Conservation (phyloP, 2,329 filamentous ascomycete genomes). For the Fonsecaea monophora region DNA sequence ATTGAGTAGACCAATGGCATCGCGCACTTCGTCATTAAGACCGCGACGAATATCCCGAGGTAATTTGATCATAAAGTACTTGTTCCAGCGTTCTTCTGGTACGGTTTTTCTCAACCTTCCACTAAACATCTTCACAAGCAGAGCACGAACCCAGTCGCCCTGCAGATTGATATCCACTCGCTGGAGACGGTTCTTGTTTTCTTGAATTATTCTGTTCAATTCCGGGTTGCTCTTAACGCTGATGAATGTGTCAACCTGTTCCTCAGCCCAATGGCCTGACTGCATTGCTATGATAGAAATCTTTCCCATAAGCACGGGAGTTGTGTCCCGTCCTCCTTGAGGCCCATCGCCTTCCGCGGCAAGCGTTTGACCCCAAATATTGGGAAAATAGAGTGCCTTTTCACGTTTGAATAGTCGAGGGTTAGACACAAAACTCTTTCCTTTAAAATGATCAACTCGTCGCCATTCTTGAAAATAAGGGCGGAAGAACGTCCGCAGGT, state of each 20-base stretch:
- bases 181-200: constrained; percentile 66
- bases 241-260: constrained; percentile 76
- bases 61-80: constrained; percentile 64
- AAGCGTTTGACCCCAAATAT: constrained; percentile 81
- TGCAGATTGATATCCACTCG: constrained; percentile 87
- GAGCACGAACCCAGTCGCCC: constrained; percentile 72
- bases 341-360: constrained; percentile 46
- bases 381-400: constrained; percentile 89
- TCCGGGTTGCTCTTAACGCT: constrained; percentile 70
- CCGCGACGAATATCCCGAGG: constrained; percentile 51
- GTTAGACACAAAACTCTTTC: constrained; percentile 90
- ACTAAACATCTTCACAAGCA: constrained; percentile 63
- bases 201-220: constrained; percentile 68
- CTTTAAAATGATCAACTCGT: constrained; percentile 79
- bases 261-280: constrained; percentile 83
- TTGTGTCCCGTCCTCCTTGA: constrained; percentile 71
- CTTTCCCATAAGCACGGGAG: constrained; percentile 72
- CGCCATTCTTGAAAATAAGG: constrained; percentile 97
- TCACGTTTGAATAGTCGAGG: constrained; percentile 83
- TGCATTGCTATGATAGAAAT: constrained; percentile 82
- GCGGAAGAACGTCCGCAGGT: constrained; percentile 80
- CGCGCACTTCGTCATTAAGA: constrained; percentile 62
- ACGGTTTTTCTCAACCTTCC: constrained; percentile 57
- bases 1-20: constrained; percentile 75
- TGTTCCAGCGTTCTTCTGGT: constrained; percentile 59